Conservation (phyloP, 306 rosid species). For the Cucurbita maxima region DNA sequence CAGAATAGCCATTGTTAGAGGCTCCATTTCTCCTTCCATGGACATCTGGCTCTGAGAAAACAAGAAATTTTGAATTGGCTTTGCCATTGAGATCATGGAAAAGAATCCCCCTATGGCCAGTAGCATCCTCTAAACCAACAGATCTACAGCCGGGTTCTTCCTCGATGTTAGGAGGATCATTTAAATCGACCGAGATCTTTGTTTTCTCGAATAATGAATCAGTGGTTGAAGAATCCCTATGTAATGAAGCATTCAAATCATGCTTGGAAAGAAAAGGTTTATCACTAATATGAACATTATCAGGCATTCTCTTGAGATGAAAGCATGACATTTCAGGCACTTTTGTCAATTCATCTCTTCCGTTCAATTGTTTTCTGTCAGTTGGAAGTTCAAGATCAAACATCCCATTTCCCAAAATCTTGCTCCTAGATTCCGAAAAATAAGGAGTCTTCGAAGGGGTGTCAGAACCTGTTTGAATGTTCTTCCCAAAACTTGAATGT, state of each 20-base stretch:
- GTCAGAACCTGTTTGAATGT: slow-evolving; percentile 13
- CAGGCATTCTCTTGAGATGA: slow-evolving; percentile 23
- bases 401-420: slow-evolving; percentile 37
- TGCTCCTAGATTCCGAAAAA: slow-evolving; percentile 22
- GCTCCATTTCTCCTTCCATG: background rate
- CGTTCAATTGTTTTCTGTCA: slow-evolving; percentile 35
- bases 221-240: no score
- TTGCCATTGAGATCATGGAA: background rate
- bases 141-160: slow-evolving; percentile 11
- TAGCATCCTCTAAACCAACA: background rate
- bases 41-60: slow-evolving; percentile 4
- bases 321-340: slow-evolving; percentile 19
- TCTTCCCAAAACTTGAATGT: slow-evolving; percentile 26
- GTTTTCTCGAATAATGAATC: slow-evolving; percentile 8
- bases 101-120: background rate
- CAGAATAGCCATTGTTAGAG: slow-evolving; percentile 2
- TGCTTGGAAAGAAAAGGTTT: slow-evolving; percentile 10
- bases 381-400: slow-evolving; percentile 83
- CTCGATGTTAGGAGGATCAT: slow-evolving; percentile 18
- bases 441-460: slow-evolving; percentile 7
- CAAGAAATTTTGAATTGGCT: background rate
- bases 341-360: slow-evolving; percentile 27
- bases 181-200: slow-evolving; percentile 27
- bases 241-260: background rate
- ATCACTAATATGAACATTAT: slow-evolving; percentile 13